These are phyloP conservation scores for Elsinoe australis DNA, from an alignment of 2,329 filamentous ascomycete species.

Conservation along the genomic window DNA sequence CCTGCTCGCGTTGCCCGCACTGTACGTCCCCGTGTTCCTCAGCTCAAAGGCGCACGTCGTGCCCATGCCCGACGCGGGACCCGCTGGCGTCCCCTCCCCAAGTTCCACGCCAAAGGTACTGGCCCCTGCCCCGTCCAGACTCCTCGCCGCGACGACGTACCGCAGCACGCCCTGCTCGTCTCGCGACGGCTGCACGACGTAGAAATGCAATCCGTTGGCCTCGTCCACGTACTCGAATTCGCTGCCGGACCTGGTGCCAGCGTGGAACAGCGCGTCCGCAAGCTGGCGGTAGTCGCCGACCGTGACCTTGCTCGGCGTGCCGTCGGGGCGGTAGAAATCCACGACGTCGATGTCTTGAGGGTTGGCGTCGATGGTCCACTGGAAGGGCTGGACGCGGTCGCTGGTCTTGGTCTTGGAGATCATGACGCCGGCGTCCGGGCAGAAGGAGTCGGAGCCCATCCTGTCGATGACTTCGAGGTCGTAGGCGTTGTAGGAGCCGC, in stretches of 20 bases:
- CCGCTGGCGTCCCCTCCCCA: slow-evolving; percentile 30
- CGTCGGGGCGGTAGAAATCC: slow-evolving; percentile 46
- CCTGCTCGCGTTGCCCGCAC: slow-evolving; percentile 21
- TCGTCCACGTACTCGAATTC: slow-evolving; percentile 44
- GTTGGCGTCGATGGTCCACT: slow-evolving; percentile 50
- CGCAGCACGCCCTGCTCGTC: slow-evolving; percentile 39
- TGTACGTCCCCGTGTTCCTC: slow-evolving; percentile 38
- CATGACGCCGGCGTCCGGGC: slow-evolving; percentile 46
- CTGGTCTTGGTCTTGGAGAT: slow-evolving; percentile 45
- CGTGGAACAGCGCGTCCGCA: slow-evolving; percentile 49
- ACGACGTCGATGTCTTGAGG: slow-evolving; percentile 46
- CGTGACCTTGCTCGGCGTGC: slow-evolving; percentile 41
- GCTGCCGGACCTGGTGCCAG: slow-evolving; percentile 46
- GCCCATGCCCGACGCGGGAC: slow-evolving; percentile 29
- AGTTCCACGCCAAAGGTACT: slow-evolving; percentile 35
- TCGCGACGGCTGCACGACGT: slow-evolving; percentile 40
- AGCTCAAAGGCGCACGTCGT: slow-evolving; percentile 43
- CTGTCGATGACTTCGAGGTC: slow-evolving; percentile 48
- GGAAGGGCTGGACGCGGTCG: slow-evolving; percentile 38
- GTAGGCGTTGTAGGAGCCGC: slow-evolving; percentile 45
- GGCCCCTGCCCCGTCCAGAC: slow-evolving; percentile 34
- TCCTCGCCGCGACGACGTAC: slow-evolving; percentile 44
- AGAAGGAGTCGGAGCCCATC: slow-evolving; percentile 49
- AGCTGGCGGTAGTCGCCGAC: slow-evolving; percentile 49
- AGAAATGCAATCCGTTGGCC: slow-evolving; percentile 45